Conservation (phyloP, 1,139 yeast genomes). For the Zygosaccharomyces pseudobailii region DNA sequence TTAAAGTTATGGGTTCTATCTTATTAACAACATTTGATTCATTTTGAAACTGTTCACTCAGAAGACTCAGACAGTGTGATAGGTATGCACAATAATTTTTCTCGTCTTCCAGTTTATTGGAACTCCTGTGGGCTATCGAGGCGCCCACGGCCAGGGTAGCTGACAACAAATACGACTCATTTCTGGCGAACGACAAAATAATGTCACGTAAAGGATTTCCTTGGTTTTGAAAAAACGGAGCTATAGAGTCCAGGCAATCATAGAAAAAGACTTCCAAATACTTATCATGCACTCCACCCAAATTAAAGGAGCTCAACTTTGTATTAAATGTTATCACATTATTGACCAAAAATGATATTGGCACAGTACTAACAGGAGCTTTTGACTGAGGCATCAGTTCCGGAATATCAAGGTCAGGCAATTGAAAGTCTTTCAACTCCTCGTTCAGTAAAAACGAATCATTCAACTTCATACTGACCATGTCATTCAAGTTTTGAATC, state of each 20-base stretch:
- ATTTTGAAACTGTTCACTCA: slow-evolving; percentile 41
- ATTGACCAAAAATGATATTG: slow-evolving; percentile 32
- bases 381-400: slow-evolving; percentile 35
- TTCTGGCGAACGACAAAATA: slow-evolving; percentile 52
- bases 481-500: slow-evolving; percentile 43
- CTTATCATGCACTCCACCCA: slow-evolving; percentile 35
- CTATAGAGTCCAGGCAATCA: slow-evolving; percentile 53
- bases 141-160: slow-evolving; percentile 77
- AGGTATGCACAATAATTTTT: slow-evolving; percentile 60
- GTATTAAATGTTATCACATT: slow-evolving; percentile 33
- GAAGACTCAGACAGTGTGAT: slow-evolving; percentile 53
- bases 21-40: slow-evolving; percentile 37
- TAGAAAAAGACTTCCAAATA: slow-evolving; percentile 55
- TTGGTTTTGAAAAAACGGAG: slow-evolving; percentile 55
- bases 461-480: slow-evolving; percentile 42
- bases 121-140: slow-evolving; percentile 44
- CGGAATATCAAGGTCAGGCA: slow-evolving; percentile 39
- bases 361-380: slow-evolving; percentile 26
- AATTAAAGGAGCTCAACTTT: slow-evolving; percentile 28
- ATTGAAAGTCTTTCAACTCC: slow-evolving; percentile 41
- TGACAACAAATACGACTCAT: slow-evolving; percentile 58
- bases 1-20: slow-evolving; percentile 62
- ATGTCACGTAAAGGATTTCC: slow-evolving; percentile 66
- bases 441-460: slow-evolving; percentile 39
- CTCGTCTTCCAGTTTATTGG: slow-evolving; percentile 51